Evolutionary conservation across 257 asterid genomes (phyloP).

Genomic region (Solanum chmielewskii): DNA sequence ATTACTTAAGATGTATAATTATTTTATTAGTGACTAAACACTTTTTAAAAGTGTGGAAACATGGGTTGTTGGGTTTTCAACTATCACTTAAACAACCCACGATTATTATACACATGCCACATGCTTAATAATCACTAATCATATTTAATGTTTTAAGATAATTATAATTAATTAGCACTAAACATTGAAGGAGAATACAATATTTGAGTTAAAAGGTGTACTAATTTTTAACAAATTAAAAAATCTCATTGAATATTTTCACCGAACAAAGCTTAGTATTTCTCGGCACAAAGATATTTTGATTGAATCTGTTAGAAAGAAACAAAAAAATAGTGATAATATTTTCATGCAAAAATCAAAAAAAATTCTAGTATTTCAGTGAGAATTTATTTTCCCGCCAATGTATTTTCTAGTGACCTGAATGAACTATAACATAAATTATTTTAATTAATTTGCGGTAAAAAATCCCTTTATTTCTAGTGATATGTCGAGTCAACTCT

Average conservation of each 20-base stretch:
- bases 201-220: background rate
- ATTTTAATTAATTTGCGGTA: too few species aligned
- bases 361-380: accelerated
- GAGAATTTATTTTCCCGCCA: too few species aligned
- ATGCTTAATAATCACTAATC: background rate
- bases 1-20: background rate
- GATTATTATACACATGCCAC: background rate
- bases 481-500: too few species aligned
- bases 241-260: too few species aligned
- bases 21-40: background rate
- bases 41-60: background rate
- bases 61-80: background rate
- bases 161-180: background rate
- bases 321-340: too few species aligned
- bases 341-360: too few species aligned
- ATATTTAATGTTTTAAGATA: background rate
- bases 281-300: too few species aligned
- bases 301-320: accelerated
- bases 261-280: too few species aligned
- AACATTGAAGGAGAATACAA: background rate
- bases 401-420: too few species aligned
- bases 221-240: background rate
- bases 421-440: too few species aligned
- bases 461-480: too few species aligned
- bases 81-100: background rate